Conservation (phyloP, 305 asterid genomes). For the Caryopteris hybrid region DNA sequence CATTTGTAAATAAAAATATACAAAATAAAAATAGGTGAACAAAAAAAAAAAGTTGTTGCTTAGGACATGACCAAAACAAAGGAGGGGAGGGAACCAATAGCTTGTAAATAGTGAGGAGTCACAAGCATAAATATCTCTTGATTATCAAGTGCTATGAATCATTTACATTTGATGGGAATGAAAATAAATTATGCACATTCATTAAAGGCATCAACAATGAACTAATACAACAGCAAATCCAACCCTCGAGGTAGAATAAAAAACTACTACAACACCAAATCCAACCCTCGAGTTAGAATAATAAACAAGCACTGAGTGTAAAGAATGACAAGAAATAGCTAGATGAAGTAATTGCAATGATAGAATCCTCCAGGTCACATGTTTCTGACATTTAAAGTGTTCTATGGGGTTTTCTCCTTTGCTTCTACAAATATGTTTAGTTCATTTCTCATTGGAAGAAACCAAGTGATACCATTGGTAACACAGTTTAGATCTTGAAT, state of each 20-base stretch:
- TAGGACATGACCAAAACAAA: no score
- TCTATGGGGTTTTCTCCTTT: not conserved
- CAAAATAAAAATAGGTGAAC: not conserved
- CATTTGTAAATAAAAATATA: not conserved
- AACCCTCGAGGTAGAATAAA: not conserved
- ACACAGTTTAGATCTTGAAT: constrained; percentile 8
- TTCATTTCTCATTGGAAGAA: not conserved
- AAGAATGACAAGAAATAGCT: not conserved
- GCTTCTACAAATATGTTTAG: not conserved
- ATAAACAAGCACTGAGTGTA: not conserved
- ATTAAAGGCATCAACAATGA: not conserved
- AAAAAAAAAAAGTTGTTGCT: no score
- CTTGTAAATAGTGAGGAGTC: not conserved
- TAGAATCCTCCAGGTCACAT: not conserved
- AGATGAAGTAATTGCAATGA: not conserved
- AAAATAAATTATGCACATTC: not conserved
- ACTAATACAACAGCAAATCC: no score
- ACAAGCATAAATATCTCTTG: not conserved
- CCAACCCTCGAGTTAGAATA: not conserved
- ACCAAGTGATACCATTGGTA: not conserved
- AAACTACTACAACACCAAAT: not conserved
- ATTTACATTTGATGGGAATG: not conserved
- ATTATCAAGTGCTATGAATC: not conserved
- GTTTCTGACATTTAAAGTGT: not conserved
- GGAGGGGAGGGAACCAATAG: not conserved